Evolutionary conservation across 257 asterid species (phyloP).

Genomic region (Lycium barbarum): DNA sequence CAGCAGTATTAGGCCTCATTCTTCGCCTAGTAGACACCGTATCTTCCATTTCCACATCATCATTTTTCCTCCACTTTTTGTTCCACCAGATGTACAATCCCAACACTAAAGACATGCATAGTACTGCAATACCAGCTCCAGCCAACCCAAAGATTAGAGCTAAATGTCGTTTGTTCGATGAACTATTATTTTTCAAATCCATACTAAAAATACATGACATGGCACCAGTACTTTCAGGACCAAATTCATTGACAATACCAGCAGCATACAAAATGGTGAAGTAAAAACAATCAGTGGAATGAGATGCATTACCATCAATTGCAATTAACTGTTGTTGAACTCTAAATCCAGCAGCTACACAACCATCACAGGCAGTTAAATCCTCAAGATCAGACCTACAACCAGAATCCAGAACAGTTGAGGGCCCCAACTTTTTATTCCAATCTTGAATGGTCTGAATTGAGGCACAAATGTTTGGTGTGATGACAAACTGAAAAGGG

Average conservation of each 20-base stretch:
- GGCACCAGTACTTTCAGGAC: slow-evolving; percentile 74
- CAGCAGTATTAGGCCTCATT: slow-evolving; percentile 71
- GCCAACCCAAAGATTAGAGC: slow-evolving; percentile 59
- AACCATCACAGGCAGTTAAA: slow-evolving; percentile 71
- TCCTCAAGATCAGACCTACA: slow-evolving; percentile 72
- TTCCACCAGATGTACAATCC: slow-evolving; percentile 72
- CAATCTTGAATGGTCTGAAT: slow-evolving; percentile 72
- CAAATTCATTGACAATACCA: slow-evolving; percentile 70
- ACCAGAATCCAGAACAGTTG: slow-evolving; percentile 59
- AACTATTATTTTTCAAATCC: slow-evolving; percentile 40
- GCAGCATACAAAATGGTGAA: slow-evolving; percentile 82
- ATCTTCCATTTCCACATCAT: slow-evolving; percentile 50
- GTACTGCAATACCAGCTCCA: slow-evolving; percentile 63
- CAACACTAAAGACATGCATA: slow-evolving; percentile 47
- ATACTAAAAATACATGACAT: slow-evolving; percentile 71
- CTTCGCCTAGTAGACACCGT: slow-evolving; percentile 53
- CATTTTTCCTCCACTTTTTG: slow-evolving; percentile 46
- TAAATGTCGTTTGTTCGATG: slow-evolving; percentile 37
- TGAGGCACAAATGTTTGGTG: slow-evolving; percentile 64
- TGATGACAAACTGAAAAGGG: slow-evolving; percentile 66
- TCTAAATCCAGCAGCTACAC: slow-evolving; percentile 70
- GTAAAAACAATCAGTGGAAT: slow-evolving; percentile 69
- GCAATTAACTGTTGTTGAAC: slow-evolving; percentile 61
- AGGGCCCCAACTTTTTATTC: slow-evolving; percentile 57
- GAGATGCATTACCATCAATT: slow-evolving; percentile 79